phyloP scores from a whole-genome alignment of 768 basidiomycete genomes.

The Sarcodon sp. region DNA sequence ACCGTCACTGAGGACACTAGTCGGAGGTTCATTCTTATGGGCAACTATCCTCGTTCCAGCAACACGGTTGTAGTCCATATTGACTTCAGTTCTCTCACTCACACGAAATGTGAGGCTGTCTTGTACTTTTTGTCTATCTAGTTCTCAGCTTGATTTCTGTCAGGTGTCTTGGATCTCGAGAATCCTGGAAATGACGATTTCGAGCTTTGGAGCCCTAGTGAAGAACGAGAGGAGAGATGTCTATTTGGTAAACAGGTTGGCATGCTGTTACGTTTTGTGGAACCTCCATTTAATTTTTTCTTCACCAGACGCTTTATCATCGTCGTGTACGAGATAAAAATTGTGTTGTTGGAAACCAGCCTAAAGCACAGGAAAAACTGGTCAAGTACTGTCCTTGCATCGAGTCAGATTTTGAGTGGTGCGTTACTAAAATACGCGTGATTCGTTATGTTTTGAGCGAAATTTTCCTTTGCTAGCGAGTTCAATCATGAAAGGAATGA shows the following conservation, averaged over 20 bases:
- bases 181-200: conserved; percentile 85
- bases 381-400: conserved; percentile 66
- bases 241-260: conserved; percentile 83
- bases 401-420: conserved; percentile 89
- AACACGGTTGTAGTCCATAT: conserved; percentile 66
- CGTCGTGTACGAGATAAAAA: conserved; percentile 69
- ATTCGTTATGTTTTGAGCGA: not conserved
- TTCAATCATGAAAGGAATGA: conserved; percentile 76
- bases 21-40: conserved; percentile 81
- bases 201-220: conserved; percentile 93
- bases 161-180: conserved; percentile 58
- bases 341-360: conserved; percentile 72
- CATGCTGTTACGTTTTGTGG: not conserved
- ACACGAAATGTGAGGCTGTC: conserved; percentile 50
- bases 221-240: conserved; percentile 77
- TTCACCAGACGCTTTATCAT: conserved; percentile 71
- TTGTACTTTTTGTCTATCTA: not conserved
- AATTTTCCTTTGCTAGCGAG: conserved; percentile 42
- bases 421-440: conserved; percentile 11
- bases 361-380: conserved; percentile 36
- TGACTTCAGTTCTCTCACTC: conserved; percentile 76
- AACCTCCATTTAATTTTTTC: not conserved
- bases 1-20: conserved; percentile 88
- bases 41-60: conserved; percentile 33
- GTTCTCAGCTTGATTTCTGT: conserved; percentile 3